Evolutionary conservation across 1,284 basidiomycete species (phyloP), one percentile per base, ranked within the genome.

Genomic region (Apiotrichum domesticum): DNA sequence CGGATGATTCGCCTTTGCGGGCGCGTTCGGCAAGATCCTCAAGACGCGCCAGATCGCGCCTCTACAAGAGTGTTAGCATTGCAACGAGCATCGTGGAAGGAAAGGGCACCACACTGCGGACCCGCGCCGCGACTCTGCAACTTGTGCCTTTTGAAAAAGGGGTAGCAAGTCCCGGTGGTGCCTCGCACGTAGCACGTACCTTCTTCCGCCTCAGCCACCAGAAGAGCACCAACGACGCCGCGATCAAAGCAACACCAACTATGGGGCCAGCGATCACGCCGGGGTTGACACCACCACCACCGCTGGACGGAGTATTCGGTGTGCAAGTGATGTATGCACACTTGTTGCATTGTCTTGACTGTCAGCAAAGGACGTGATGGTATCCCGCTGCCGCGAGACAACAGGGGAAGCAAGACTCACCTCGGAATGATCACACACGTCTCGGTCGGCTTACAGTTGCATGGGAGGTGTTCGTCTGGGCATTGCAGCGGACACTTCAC

Each of bases 251-350:
- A 5, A 73, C 72, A 6, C 71, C 76, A 3, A 77, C 69, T 15
- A 78, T 68, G 10, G 75, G 75, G 35, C 73, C 73, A 29, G 73
- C 75, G 51, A 78, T 76, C 21, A 73, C 65, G 33, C 77, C 77
- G 5, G 74, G 67, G 52, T 75, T 77, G 33, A 76, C 59, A 34
- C 58, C 45, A 14, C 54, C 42, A 11, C 46, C 46, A 21, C 47
- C 35, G 15, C 46, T 14, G 1, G 3, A 33, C 15, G 7, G 15
- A 21, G 21, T 21, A n/a, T 29, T 46, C 35, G 21, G 11, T 3
- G 21, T 41, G 39, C 48, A 50, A 3, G 1, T 41, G 14, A 33
- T 15, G n/a, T 63, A 57, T 6, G 74, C 61, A 57, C 76, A 78
- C 29, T 69, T 61, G 11, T 21, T 21, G 21, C 21, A 21, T 21